These are phyloP conservation scores for Lumnitzera littorea DNA, from an alignment of 345 rosid species.

Conservation along the genomic window DNA sequence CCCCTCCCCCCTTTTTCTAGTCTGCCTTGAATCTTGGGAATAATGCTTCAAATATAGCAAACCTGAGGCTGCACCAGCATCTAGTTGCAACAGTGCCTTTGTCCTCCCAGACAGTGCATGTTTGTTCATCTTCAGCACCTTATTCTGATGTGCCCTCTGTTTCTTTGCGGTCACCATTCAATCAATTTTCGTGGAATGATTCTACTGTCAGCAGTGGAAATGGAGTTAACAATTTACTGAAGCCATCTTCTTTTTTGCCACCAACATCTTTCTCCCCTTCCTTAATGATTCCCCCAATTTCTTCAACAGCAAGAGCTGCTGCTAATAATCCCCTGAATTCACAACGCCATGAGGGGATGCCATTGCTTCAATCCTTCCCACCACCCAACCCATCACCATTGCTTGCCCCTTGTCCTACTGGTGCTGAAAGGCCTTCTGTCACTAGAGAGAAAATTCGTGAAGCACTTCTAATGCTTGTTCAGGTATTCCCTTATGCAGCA, in stretches of 20 bases:
- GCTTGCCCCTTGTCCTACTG: conserved; percentile 36
- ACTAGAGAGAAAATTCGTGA: conserved; percentile 49
- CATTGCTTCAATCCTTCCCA: conserved; percentile 68
- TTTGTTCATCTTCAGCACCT: conserved; percentile 20
- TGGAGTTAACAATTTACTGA: conserved; percentile 40
- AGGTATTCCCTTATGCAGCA: conserved; percentile 24
- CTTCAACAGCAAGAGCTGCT: conserved; percentile 33
- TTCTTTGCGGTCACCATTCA: conserved; percentile 28
- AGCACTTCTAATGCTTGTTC: conserved; percentile 56
- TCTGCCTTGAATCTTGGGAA: conserved; percentile 33
- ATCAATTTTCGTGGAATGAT: conserved; percentile 22
- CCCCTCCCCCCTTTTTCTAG: conserved; percentile 8
- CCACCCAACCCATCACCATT: conserved; percentile 61
- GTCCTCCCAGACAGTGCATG: conserved; percentile 24
- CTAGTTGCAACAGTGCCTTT: conserved; percentile 27
- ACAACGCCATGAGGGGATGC: conserved; percentile 56
- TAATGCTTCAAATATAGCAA: conserved; percentile 21
- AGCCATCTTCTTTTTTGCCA: conserved; percentile 48
- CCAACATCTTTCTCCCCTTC: conserved; percentile 41
- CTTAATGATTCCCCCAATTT: conserved; percentile 30
- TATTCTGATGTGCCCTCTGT: conserved; percentile 27
- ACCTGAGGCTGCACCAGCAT: conserved; percentile 30
- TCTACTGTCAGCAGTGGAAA: conserved; percentile 26
- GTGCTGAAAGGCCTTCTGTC: conserved; percentile 24
- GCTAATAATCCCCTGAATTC: conserved; percentile 39